These are phyloP conservation scores for Quaeritorhiza haematococci DNA, from an alignment of 371 early-diverging fungal genomes.

Conservation along the genomic window DNA sequence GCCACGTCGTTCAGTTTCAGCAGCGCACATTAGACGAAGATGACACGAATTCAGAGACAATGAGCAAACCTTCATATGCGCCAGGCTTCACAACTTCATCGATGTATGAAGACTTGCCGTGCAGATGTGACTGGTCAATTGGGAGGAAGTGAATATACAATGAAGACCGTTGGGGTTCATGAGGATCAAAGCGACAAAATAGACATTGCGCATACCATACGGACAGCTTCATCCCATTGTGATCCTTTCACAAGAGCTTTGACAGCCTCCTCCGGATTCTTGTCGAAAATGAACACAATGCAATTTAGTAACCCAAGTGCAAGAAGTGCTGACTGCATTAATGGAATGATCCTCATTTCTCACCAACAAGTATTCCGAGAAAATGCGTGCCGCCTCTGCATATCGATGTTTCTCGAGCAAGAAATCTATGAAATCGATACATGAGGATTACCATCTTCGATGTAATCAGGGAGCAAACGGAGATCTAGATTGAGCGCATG, in stretches of 20 bases:
- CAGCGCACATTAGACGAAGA: no score
- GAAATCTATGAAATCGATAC: conserved; percentile 32
- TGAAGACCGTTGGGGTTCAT: not conserved
- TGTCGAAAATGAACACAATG: no score
- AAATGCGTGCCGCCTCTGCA: conserved; percentile 56
- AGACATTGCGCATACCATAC: conserved; percentile 30
- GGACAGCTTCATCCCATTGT: conserved; percentile 68
- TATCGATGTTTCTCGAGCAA: conserved; percentile 54
- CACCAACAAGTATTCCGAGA: conserved; percentile 62
- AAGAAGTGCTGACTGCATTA: no score
- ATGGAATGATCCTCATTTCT: no score
- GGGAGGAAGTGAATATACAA: not conserved
- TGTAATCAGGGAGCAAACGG: not conserved
- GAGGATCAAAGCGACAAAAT: not conserved
- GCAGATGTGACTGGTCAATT: conserved; percentile 40
- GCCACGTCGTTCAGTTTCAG: no score
- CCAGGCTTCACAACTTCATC: conserved; percentile 73
- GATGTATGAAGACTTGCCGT: conserved; percentile 61
- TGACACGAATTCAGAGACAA: no score
- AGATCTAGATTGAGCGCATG: not conserved
- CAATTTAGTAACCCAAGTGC: no score
- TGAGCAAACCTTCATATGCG: conserved; percentile 50
- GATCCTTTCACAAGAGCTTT: conserved; percentile 60
- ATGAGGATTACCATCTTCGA: not conserved
- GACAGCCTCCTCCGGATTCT: conserved; percentile 64